These are phyloP conservation scores for Calocybe cyanea DNA, from an alignment of 768 basidiomycete genomes.

Conservation along the genomic window DNA sequence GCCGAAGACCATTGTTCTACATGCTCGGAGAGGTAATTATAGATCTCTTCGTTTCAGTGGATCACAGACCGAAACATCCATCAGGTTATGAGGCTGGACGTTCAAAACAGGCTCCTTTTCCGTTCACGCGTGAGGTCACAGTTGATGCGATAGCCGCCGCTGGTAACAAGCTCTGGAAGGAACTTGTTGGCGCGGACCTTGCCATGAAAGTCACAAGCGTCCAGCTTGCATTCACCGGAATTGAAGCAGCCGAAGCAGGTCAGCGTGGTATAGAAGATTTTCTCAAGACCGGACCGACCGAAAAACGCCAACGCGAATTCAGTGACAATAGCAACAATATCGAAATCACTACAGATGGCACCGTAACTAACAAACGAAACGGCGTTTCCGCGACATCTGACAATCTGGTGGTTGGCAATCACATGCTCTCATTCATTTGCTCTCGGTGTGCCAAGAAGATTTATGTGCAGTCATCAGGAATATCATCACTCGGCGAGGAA, in stretches of 20 bases:
- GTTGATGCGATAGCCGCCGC: slow-evolving; percentile 74
- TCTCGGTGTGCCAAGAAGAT: slow-evolving; percentile 52
- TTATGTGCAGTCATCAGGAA: slow-evolving; percentile 18
- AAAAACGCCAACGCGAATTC: slow-evolving; percentile 38
- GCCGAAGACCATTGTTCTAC: slow-evolving; percentile 89
- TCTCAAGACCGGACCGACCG: slow-evolving; percentile 42
- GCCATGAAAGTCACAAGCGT: slow-evolving; percentile 71
- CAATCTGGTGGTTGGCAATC: not conserved
- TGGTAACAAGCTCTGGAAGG: slow-evolving; percentile 83
- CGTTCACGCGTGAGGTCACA: slow-evolving; percentile 69
- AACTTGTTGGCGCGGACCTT: slow-evolving; percentile 59
- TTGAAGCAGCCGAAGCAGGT: slow-evolving; percentile 71
- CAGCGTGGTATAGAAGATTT: slow-evolving; percentile 90
- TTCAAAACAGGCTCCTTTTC: slow-evolving; percentile 87
- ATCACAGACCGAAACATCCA: not conserved
- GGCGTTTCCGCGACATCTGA: not conserved
- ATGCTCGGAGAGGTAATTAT: slow-evolving; percentile 60
- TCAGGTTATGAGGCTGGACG: slow-evolving; percentile 58
- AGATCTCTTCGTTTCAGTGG: too few relatives aligned
- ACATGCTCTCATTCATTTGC: slow-evolving; percentile 48
- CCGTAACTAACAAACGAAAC: slow-evolving; percentile 2
- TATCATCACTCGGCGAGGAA: slow-evolving; percentile 27
- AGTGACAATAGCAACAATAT: slow-evolving; percentile 7
- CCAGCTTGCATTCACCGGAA: slow-evolving; percentile 70
- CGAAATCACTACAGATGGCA: slow-evolving; percentile 2